Conservation (phyloP, 106 monocot genomes). For the Acorus gramineus region DNA sequence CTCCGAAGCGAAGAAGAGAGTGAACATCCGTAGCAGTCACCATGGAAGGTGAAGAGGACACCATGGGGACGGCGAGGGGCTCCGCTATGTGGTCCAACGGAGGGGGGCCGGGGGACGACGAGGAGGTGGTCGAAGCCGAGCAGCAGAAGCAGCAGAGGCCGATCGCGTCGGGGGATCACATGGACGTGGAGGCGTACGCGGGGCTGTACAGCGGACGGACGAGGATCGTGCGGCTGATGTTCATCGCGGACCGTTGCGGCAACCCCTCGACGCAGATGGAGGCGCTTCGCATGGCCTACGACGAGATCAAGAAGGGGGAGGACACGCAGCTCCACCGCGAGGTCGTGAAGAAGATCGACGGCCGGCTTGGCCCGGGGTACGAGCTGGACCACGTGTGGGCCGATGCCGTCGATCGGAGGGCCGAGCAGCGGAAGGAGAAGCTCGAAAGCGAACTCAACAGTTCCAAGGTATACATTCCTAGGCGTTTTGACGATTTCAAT, state of each 20-base stretch:
- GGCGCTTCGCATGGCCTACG: conserved; percentile 84
- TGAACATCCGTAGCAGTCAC: neutral
- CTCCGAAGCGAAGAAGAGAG: neutral
- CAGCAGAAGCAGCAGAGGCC: conserved; percentile 24
- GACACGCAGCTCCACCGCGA: conserved; percentile 60
- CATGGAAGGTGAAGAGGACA: conserved; percentile 73
- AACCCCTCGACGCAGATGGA: conserved; percentile 57
- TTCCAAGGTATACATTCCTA: conserved; percentile 40
- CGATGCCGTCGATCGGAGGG: conserved; percentile 57
- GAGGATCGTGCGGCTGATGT: conserved; percentile 53
- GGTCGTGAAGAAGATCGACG: conserved; percentile 53
- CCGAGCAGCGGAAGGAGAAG: conserved; percentile 62
- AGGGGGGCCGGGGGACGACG: conserved; percentile 8
- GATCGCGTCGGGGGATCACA: conserved; percentile 38
- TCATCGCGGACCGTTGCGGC: conserved; percentile 81
- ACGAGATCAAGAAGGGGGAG: conserved; percentile 89
- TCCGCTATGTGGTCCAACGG: conserved; percentile 29
- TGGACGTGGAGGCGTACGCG: conserved; percentile 91
- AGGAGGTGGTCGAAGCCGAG: conserved; percentile 1
- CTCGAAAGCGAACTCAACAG: conserved; percentile 89
- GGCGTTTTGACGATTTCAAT: too few relatives aligned
- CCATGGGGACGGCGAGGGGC: conserved; percentile 12
- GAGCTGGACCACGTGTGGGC: conserved; percentile 59
- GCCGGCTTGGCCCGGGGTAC: conserved; percentile 51
- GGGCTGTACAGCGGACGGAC: conserved; percentile 77